phyloP scores from a whole-genome alignment of 2,329 filamentous ascomycete genomes.

The Fusarium compactum region DNA sequence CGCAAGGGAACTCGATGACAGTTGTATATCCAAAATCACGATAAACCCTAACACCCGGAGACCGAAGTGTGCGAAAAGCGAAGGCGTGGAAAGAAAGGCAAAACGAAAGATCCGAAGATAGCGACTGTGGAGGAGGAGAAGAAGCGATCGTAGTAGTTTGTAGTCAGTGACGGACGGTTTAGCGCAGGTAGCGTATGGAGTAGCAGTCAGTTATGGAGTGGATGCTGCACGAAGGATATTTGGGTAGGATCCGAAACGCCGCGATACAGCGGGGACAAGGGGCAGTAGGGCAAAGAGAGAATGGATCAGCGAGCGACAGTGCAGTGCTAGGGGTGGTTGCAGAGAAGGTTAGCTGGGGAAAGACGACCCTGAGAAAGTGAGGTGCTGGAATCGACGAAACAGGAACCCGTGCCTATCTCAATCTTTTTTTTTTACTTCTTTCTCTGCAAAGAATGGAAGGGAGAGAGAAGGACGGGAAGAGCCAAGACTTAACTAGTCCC shows the following conservation, averaged over 20 bases:
- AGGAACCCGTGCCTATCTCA: background rate
- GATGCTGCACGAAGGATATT: slow-evolving; percentile 37
- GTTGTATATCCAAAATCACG: slow-evolving; percentile 13
- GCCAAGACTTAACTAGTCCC: slow-evolving; percentile 34
- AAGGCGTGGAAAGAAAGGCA: slow-evolving; percentile 1
- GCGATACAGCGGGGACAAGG: slow-evolving; percentile 35
- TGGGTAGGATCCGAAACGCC: slow-evolving; percentile 40
- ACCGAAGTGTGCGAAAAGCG: slow-evolving; percentile 20
- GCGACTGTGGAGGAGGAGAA: slow-evolving; percentile 29
- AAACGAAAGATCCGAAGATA: slow-evolving; percentile 13
- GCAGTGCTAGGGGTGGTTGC: slow-evolving; percentile 30
- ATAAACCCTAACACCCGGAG: slow-evolving; percentile 2
- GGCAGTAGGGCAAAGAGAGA: slow-evolving; percentile 21
- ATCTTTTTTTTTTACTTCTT: slow-evolving; percentile 3
- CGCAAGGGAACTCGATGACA: slow-evolving; percentile 1
- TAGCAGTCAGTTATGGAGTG: slow-evolving; percentile 6
- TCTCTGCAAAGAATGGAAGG: slow-evolving; percentile 19
- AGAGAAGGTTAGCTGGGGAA: slow-evolving; percentile 27
- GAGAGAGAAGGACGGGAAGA: slow-evolving; percentile 14
- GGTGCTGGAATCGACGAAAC: slow-evolving; percentile 17
- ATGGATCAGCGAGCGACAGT: slow-evolving; percentile 42
- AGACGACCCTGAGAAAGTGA: slow-evolving; percentile 23
- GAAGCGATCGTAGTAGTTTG: slow-evolving; percentile 28
- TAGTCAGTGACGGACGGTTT: slow-evolving; percentile 28
- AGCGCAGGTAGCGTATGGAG: slow-evolving; percentile 22